phyloP scores from a whole-genome alignment of 352 stramenopile genomes.

The Pythium guiyangense region DNA sequence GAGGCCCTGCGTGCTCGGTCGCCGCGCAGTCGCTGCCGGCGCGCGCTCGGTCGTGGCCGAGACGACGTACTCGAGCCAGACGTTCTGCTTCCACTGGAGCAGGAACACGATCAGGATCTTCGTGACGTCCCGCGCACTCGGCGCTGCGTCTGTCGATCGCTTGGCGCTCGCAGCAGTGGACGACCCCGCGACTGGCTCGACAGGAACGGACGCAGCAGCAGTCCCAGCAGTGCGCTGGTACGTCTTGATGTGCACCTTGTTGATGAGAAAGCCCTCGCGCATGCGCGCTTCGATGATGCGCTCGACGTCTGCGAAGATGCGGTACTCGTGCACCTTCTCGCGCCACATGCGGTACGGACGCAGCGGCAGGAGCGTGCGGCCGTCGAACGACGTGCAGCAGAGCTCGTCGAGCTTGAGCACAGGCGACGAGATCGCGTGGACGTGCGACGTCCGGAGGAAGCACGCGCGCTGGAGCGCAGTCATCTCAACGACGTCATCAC shows the following conservation, averaged over 20 bases:
- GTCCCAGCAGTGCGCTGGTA: constrained; percentile 10
- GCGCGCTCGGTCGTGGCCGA: constrained; percentile 55
- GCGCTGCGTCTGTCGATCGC: constrained; percentile 7
- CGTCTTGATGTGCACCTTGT: constrained; percentile 70
- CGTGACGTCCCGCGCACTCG: constrained; percentile 25
- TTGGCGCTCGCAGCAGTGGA: constrained; percentile 13
- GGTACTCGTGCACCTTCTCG: constrained; percentile 86
- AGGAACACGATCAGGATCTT: constrained; percentile 82
- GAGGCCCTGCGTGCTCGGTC: constrained; percentile 6
- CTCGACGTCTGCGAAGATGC: constrained; percentile 75
- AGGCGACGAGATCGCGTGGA: constrained; percentile 62
- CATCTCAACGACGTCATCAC: constrained; percentile 43
- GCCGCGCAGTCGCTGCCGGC: constrained; percentile 6
- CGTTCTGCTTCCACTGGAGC: constrained; percentile 85
- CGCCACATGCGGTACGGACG: constrained; percentile 84
- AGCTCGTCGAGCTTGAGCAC: constrained; percentile 65
- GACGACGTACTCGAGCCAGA: constrained; percentile 88
- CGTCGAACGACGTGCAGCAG: constrained; percentile 70
- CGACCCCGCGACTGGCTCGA: constrained; percentile 17
- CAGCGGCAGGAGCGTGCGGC: constrained; percentile 50
- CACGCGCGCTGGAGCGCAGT: constrained; percentile 51
- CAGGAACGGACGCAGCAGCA: neutral
- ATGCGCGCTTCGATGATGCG: constrained; percentile 79
- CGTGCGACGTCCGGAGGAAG: constrained; percentile 61
- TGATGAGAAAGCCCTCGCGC: constrained; percentile 80